Percentiles rank a stretch among this genome's conserved stretches.
phyloP scores from a whole-genome alignment of 169 alveolate species.

The Cryptosporidium canis region DNA sequence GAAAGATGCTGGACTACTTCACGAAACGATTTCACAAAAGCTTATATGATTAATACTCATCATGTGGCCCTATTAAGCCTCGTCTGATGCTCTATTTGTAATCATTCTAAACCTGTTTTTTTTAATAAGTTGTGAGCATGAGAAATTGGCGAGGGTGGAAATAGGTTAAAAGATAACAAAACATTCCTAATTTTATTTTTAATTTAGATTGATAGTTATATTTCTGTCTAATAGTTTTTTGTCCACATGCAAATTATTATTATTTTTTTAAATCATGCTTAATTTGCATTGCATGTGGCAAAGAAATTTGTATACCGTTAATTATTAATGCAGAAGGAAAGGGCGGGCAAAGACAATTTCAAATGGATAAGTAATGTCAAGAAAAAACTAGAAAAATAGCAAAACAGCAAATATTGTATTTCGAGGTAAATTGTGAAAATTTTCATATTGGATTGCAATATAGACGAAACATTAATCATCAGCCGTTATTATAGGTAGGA shows the following conservation, averaged over 20 bases:
- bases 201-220: neutral
- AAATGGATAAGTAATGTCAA: conserved; percentile 45
- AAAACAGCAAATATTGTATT: neutral
- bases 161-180: neutral
- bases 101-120: too few species aligned
- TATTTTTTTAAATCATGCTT: neutral
- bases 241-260: conserved; percentile 12
- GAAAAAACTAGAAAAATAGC: conserved; percentile 12
- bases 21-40: conserved; percentile 74
- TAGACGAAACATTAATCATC: neutral
- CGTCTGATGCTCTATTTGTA: neutral
- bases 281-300: neutral
- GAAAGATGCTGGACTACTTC: conserved; percentile 75
- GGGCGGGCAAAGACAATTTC: conserved; percentile 59
- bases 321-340: neutral
- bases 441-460: neutral
- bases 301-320: neutral
- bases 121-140: too few species aligned
- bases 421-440: neutral
- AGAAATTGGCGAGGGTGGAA: neutral
- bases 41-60: neutral
- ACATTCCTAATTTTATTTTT: neutral
- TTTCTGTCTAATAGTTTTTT: neutral
- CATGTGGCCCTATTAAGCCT: neutral
- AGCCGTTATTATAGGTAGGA: too few species aligned